Evolutionary conservation across 139 green algal genomes (phyloP), one percentile per base, ranked within the genome.

Genomic region (Micromonas commoda): DNA sequence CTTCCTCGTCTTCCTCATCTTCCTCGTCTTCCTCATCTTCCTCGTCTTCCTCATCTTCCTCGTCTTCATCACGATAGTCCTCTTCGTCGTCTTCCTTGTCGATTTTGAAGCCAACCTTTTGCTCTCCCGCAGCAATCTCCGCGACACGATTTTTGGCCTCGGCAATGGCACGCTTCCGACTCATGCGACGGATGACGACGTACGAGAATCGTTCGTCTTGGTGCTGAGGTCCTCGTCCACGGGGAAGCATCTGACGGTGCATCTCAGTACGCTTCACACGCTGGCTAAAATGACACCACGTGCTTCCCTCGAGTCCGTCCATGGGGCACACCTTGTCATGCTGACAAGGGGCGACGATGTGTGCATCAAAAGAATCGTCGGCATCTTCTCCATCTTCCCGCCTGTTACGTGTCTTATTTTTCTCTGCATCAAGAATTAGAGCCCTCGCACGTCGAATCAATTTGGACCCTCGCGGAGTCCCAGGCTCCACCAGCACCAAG

Each of bases 261-360:
- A 34, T 70, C 63, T 29, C 35, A 3, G 26, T 75, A 37, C 68
- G 34, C 37, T 53, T 29, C 23, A 39, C 35, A 24, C 68, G 68
- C 35, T 61, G 34, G 1, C 34, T 29, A 24, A 75, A 75, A 24
- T 75, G 68, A 61, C 68, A 75, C 68, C 68, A 75, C 68, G 38
- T 75, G 24, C 53, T 29, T 26, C 33, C 23, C 20, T 75, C 26
- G 3, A n/a, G 6, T 33, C 31, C 68, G 21, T 61, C 53, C 26
- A 75, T 39, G 21, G 68, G 68, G 23, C 68, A 75, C 26, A 1
- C 26, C 6, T 32, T 29, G 26, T 75, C 68, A 37, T 75, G 68
- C 38, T 75, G 68, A 31, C 68, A 75, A 61, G 68, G 68, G 19
- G 68, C 68, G 37, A 75, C 68, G 68, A 75, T 37, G 68, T 75